Evolutionary conservation across 495 filamentous ascomycete genomes (phyloP).

Genomic region (Massariosphaeria phaeospora): DNA sequence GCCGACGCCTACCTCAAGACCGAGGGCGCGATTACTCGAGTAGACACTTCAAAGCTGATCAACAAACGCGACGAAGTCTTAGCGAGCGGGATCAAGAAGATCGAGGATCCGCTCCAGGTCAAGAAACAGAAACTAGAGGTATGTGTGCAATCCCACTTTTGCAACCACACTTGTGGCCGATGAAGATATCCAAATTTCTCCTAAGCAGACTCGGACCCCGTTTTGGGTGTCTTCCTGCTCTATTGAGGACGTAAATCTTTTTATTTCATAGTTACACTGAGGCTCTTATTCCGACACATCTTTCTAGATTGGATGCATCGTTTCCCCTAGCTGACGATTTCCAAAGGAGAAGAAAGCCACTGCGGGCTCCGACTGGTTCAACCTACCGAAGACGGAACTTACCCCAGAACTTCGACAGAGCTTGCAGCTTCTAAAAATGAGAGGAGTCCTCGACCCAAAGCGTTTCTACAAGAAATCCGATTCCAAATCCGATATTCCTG

Average conservation of each 20-base stretch:
- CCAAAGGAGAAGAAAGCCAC: slow-evolving; percentile 52
- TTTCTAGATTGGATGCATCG: too few species aligned
- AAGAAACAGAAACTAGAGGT: slow-evolving; percentile 47
- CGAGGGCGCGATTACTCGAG: slow-evolving; percentile 44
- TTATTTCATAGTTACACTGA: slow-evolving; percentile 99
- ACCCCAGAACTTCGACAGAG: slow-evolving; percentile 83
- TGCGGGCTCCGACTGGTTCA: slow-evolving; percentile 69
- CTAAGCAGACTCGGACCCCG: slow-evolving; percentile 65
- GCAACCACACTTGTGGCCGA: slow-evolving; percentile 48
- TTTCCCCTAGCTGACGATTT: slow-evolving; percentile 34
- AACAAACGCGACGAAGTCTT: slow-evolving; percentile 43
- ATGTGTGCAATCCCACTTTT: too few species aligned
- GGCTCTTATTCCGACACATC: slow-evolving; percentile 42
- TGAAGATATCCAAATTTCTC: slow-evolving; percentile 65
- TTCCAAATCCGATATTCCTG: slow-evolving; percentile 59
- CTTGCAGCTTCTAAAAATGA: slow-evolving; percentile 80
- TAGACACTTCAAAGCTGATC: slow-evolving; percentile 48
- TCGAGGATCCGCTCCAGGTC: slow-evolving; percentile 44
- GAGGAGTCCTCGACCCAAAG: slow-evolving; percentile 81
- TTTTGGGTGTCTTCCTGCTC: slow-evolving; percentile 69
- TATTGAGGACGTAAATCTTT: slow-evolving; percentile 68
- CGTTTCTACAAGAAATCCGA: slow-evolving; percentile 86
- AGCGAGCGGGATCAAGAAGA: slow-evolving; percentile 43
- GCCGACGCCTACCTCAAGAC: slow-evolving; percentile 48
- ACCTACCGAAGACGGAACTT: slow-evolving; percentile 75